Conservation (phyloP, 1,284 basidiomycete genomes). For the Rhodotorula sp. region DNA sequence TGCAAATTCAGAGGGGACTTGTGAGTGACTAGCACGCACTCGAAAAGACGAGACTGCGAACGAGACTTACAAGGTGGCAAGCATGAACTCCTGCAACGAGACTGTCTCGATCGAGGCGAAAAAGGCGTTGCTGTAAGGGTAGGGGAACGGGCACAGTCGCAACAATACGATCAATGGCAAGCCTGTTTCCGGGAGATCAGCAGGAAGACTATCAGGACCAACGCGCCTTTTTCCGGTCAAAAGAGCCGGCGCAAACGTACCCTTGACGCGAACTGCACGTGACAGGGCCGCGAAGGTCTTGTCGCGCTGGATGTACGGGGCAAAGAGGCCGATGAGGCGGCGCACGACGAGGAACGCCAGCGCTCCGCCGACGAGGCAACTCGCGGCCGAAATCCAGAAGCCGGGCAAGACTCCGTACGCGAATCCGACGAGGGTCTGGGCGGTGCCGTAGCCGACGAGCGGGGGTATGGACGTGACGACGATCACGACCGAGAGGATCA, state of each 20-base stretch:
- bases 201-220: background rate
- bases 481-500: slow-evolving; percentile 48
- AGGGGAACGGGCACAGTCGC: slow-evolving; percentile 72
- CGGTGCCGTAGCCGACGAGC: slow-evolving; percentile 67
- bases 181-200: slow-evolving; percentile 49
- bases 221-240: no score
- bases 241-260: background rate
- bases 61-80: slow-evolving; percentile 56
- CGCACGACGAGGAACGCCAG: slow-evolving; percentile 57
- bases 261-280: slow-evolving; percentile 62
- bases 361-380: slow-evolving; percentile 65
- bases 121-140: slow-evolving; percentile 67
- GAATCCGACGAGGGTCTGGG: slow-evolving; percentile 66
- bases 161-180: slow-evolving; percentile 68
- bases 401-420: slow-evolving; percentile 75
- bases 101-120: slow-evolving; percentile 66
- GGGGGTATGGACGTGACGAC: slow-evolving; percentile 74
- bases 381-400: slow-evolving; percentile 59
- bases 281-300: slow-evolving; percentile 36
- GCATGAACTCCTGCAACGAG: slow-evolving; percentile 66
- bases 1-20: background rate
- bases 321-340: slow-evolving; percentile 17
- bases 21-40: background rate
- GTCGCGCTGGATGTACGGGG: slow-evolving; percentile 30
- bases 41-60: background rate